Evolutionary conservation across 2,329 filamentous ascomycete genomes (phyloP), one percentile per base, ranked within the genome.

Genomic region (Calonectria leucothoes): DNA sequence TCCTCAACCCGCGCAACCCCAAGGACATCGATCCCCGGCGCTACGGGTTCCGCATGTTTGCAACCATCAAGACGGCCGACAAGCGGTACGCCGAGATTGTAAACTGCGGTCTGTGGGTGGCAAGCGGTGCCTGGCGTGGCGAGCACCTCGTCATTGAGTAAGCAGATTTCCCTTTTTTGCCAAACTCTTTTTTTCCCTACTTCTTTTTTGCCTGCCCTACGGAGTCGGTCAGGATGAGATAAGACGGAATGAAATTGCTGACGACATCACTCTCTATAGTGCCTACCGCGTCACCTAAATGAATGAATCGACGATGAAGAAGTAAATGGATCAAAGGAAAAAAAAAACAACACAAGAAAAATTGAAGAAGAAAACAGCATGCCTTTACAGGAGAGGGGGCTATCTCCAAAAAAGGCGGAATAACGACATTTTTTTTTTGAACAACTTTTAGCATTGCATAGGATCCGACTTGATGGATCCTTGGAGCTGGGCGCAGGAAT

Each of bases 61-160:
- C 87, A 71, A 87, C 86, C 23, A 86, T 89, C 82, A 87, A 88
- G 79, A 88, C 88, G 27, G 83, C 86, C 4, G 88, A 89, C 80
- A 85, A 87, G 78, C 84, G 88, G 35, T 89, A 89, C 75, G 83
- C 83, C 61, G 86, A 88, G 69, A 85, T 85, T 70, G 84, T 89
- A 29, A 89, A 89, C 78, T 88, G 85, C 78, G 87, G 86, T 6
- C 82, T 89, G 66, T 89, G 87, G 87, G 84, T 89, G 59, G 87
- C 87, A 8, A 88, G 86, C 78, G 87, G 87, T 63, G 86, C 87
- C 78, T 87, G 86, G 82, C 85, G 84, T 69, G 85, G 82, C 68
- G 82, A 86, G 27, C 85, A 88, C 77, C 81, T 88, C 70, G 83
- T 88, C 55, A 87, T 87, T 68, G 87, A 88, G 86, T 88, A 79